These are phyloP conservation scores for Quaeritorhiza haematococci DNA, from an alignment of 371 early-diverging fungal genomes.

Conservation along the genomic window DNA sequence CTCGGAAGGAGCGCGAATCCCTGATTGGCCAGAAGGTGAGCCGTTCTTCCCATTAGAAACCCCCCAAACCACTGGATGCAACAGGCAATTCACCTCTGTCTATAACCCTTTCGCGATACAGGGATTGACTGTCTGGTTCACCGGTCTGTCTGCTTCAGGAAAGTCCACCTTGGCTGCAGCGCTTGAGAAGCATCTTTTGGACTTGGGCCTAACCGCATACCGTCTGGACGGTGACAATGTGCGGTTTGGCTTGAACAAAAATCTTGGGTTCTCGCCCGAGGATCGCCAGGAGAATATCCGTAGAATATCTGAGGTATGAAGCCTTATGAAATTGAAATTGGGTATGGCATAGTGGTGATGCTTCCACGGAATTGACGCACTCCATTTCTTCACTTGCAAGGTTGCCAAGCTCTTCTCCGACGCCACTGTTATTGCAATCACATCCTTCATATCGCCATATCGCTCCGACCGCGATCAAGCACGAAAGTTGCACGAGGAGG, in stretches of 20 bases:
- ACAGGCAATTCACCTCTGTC: conserved; percentile 1
- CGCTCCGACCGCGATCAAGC: conserved; percentile 75
- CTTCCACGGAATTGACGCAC: neutral
- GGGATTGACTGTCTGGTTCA: conserved; percentile 89
- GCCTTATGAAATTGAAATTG: neutral
- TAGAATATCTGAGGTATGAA: conserved; percentile 77
- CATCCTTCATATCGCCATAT: conserved; percentile 90
- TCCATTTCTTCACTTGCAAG: conserved; percentile 1
- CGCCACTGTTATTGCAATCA: conserved; percentile 72
- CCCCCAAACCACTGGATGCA: neutral
- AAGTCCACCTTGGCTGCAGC: conserved; percentile 89
- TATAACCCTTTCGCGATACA: conserved; percentile 16
- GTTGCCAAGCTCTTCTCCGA: conserved; percentile 86
- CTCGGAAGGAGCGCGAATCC: conserved; percentile 66
- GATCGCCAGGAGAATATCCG: conserved; percentile 92
- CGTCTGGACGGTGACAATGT: conserved; percentile 94
- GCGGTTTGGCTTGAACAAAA: conserved; percentile 90
- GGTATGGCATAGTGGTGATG: conserved; percentile 1
- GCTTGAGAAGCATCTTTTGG: conserved; percentile 79
- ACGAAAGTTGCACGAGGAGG: conserved; percentile 67
- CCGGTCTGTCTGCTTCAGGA: conserved; percentile 90
- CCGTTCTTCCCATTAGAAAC: neutral
- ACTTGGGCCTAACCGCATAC: conserved; percentile 67
- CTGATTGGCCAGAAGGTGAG: conserved; percentile 67
- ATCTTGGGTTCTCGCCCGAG: conserved; percentile 79